These are phyloP conservation scores for Crithidia thermophila DNA, from an alignment of 208 protist genomes.

Conservation along the genomic window DNA sequence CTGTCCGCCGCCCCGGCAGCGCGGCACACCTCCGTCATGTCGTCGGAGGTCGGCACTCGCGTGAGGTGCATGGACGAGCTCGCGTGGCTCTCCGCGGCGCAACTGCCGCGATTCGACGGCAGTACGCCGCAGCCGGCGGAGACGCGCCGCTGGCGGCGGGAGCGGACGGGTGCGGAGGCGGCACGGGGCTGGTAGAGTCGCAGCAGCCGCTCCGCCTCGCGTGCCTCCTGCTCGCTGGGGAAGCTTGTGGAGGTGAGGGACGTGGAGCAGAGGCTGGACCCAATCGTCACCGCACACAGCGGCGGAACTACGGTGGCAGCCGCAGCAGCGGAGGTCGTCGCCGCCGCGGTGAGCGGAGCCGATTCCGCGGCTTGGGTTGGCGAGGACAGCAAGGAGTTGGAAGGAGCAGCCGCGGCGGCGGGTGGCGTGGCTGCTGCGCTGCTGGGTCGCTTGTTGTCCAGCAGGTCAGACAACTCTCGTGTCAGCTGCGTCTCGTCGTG, in stretches of 20 bases:
- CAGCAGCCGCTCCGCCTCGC: slow-evolving; percentile 27
- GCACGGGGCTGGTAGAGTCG: slow-evolving; percentile 36
- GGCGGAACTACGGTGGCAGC: background rate
- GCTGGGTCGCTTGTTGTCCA: slow-evolving; percentile 26
- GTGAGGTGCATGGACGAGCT: background rate
- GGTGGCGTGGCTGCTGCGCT: background rate
- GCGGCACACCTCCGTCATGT: slow-evolving; percentile 21
- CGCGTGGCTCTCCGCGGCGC: background rate
- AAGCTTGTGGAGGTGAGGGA: background rate
- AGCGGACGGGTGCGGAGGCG: slow-evolving; percentile 35
- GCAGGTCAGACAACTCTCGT: background rate
- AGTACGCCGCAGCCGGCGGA: background rate
- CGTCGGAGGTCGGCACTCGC: slow-evolving; percentile 17
- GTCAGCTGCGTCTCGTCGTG: background rate
- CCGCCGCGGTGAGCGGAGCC: background rate
- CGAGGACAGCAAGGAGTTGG: background rate
- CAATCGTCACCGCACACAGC: slow-evolving; percentile 1
- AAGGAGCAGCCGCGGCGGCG: background rate
- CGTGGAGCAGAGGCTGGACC: background rate
- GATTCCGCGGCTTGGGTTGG: too few species aligned
- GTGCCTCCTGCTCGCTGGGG: slow-evolving; percentile 17
- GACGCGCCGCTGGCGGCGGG: slow-evolving; percentile 10
- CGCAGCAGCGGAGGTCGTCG: background rate
- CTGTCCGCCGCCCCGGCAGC: slow-evolving; percentile 11
- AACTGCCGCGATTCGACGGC: background rate